Base-by-base conservation (phyloP, 768 basidiomycete genomes). In the Naematelia aurantialba region DNA sequence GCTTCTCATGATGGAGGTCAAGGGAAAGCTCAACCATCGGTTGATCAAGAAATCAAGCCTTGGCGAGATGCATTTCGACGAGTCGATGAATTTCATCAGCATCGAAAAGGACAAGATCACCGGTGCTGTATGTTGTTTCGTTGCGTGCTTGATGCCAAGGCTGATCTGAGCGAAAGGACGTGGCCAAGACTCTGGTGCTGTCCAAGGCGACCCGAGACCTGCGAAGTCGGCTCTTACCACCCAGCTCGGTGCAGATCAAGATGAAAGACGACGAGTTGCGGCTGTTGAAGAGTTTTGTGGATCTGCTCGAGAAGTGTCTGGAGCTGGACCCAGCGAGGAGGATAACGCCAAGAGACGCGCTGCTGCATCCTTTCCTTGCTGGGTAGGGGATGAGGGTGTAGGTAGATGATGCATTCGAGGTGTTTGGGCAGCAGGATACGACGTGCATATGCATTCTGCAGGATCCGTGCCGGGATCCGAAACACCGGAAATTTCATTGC, bases 1-100 rank as follows among this genome's bases (percentile, higher is more conserved):
- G 19, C 81, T 91, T 56, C 84, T 89, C 57, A 96, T 97, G 89
- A 97, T 97, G 92, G 94, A 98, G 76, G 81, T 96, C 58, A 93
- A 90, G 76, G 93, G 96, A 31, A 83, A 91, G 50, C 89, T 98
- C 79, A 93, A 91, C 72, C 82, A 84, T 63, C 91, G 91, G 78
- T 85, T 91, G 85, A 88, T 98, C 77, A 96, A 94, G 80, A 91
- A 88, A 73, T 89, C 89, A 0, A 87, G 88, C 73, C 97, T 98
- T 78, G 90, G 89, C 1, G 87, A 90, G 51, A 78, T 88, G 67
- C 94, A 92, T 71, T 99, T 98, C 65, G 93, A 98, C 69, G 92
- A 96, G 51, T 85, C 88, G 81, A 86, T 89, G 50, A 88, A 84
- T 26, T 97, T 97, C 59, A 63, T 79, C 48, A 88, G 85, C 62